Percentiles rank a stretch among this genome's conserved stretches.
These are phyloP conservation scores for Phytopythium mirpurense DNA, from an alignment of 352 stramenopile genomes.

Conservation along the genomic window DNA sequence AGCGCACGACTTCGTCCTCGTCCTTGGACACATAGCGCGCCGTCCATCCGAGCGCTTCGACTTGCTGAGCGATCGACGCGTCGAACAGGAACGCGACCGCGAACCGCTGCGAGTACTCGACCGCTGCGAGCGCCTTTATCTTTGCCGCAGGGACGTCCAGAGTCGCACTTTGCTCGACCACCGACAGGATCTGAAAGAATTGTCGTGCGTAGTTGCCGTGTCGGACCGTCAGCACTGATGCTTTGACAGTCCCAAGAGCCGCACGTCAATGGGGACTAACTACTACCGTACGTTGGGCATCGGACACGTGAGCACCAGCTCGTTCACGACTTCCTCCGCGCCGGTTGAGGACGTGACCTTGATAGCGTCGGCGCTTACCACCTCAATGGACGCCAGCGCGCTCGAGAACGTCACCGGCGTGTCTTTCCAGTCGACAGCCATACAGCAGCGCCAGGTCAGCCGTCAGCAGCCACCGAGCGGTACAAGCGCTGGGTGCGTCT, in stretches of 20 bases:
- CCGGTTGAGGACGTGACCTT: constrained; percentile 36
- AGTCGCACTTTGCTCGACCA: constrained; percentile 44
- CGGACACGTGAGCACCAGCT: constrained; percentile 66
- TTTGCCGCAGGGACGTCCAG: constrained; percentile 22
- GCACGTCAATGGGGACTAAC: neutral
- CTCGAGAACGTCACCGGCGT: constrained; percentile 32
- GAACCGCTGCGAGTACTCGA: constrained; percentile 69
- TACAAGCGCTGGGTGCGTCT: neutral
- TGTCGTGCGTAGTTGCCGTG: neutral
- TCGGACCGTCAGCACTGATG: neutral
- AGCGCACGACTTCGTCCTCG: constrained; percentile 65
- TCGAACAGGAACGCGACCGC: constrained; percentile 63
- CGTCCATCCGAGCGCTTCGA: constrained; percentile 51
- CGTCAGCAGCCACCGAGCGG: neutral
- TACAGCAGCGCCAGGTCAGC: neutral
- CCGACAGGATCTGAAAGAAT: constrained; percentile 32
- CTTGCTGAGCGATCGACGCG: constrained; percentile 19
- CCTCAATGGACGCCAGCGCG: constrained; percentile 45
- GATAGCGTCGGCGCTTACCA: constrained; percentile 43
- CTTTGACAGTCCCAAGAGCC: no score
- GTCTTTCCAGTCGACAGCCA: constrained; percentile 12
- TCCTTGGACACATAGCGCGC: constrained; percentile 49
- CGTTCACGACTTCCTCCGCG: constrained; percentile 46
- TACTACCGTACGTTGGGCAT: constrained; percentile 33
- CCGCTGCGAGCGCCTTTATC: constrained; percentile 31